A percentile compares a stretch with the other conserved stretches of the same genome.
Evolutionary conservation across 176 grass and related monocot genomes (phyloP).

Genomic region (Ananas comosus): DNA sequence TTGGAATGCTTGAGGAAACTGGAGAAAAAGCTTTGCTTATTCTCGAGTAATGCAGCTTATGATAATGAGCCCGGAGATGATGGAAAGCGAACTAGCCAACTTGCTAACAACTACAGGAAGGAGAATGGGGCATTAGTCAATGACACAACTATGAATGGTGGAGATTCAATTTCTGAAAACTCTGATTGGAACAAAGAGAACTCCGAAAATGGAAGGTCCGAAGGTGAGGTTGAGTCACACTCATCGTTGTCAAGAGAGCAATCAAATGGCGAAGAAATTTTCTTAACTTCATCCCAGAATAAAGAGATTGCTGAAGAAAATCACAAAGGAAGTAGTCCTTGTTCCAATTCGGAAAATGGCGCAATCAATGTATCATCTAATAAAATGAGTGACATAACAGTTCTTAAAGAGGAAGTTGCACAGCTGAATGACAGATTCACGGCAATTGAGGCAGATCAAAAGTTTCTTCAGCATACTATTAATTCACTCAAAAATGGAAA

Average conservation of each 20-base stretch:
- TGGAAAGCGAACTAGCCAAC: constrained; percentile 21
- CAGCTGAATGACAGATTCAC: constrained; percentile 41
- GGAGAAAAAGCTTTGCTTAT: constrained; percentile 42
- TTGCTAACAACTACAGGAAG: neutral
- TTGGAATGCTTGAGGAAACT: constrained; percentile 41
- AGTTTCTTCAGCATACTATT: constrained; percentile 66
- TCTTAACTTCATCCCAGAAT: neutral
- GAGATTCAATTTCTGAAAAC: neutral
- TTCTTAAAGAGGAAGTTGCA: constrained; percentile 42
- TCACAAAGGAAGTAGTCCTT: neutral
- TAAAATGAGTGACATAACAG: constrained; percentile 27
- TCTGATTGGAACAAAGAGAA: neutral
- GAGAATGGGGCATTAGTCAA: neutral
- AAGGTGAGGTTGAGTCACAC: neutral
- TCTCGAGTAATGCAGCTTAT: constrained; percentile 51
- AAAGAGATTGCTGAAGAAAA: neutral
- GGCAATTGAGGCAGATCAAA: constrained; percentile 56
- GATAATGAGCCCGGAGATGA: constrained; percentile 5
- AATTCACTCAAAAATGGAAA: constrained; percentile 60
- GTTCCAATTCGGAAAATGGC: neutral
- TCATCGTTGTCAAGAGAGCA: neutral
- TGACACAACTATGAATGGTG: neutral
- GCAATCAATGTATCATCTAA: neutral
- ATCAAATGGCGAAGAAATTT: neutral
- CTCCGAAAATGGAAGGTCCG: neutral